Conservation (phyloP, 495 filamentous ascomycete species). For the Parathielavia appendiculata region DNA sequence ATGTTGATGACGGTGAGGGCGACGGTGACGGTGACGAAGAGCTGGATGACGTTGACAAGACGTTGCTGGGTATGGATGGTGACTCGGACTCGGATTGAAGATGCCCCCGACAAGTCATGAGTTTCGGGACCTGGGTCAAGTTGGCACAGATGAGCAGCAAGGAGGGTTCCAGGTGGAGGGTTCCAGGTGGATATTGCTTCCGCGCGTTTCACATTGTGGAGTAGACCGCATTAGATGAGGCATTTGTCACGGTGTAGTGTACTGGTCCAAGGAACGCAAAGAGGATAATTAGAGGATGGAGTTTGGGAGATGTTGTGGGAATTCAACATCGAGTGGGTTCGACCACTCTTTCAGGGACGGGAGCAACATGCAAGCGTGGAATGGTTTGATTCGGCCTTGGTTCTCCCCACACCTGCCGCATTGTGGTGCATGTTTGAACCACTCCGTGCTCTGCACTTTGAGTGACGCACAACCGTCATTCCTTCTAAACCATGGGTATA, state of each 20-base stretch:
- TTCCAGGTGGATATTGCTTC: no score
- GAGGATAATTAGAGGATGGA: neutral
- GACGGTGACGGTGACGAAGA: slow-evolving; percentile 39
- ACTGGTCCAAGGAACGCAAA: neutral
- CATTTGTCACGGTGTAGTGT: neutral
- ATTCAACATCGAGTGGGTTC: neutral
- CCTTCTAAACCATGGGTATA: neutral
- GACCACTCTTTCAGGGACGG: neutral
- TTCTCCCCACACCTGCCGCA: neutral
- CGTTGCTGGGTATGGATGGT: slow-evolving; percentile 42
- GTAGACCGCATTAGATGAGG: slow-evolving; percentile 1
- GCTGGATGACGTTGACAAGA: slow-evolving; percentile 51
- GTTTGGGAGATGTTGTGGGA: slow-evolving; percentile 1
- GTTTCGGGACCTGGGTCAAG: no score
- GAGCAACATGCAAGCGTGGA: neutral
- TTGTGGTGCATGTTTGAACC: neutral
- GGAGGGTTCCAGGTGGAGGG: no score
- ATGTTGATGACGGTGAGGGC: slow-evolving; percentile 36
- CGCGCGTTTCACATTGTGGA: neutral
- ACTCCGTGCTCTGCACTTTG: neutral
- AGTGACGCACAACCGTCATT: no score
- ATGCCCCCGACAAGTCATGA: neutral
- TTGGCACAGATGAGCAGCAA: no score
- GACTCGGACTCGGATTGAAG: slow-evolving; percentile 42
- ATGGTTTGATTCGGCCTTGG: neutral